Conservation (phyloP, 176 grass and related monocot species). For the Thinopyrum elongatum region DNA sequence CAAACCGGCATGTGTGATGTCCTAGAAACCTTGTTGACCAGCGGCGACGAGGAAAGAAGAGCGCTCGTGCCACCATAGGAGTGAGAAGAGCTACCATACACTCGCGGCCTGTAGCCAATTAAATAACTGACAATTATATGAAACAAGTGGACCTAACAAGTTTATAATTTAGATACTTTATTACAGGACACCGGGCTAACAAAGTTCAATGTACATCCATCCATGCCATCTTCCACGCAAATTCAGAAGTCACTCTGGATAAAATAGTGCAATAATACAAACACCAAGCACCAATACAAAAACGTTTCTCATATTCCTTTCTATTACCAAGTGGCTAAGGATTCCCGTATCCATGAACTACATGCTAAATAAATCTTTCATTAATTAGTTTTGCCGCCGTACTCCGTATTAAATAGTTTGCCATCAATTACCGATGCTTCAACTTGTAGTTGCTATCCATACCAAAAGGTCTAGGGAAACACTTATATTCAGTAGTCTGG, state of each 20-base stretch:
- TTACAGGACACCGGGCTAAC: background rate
- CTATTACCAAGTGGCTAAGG: background rate
- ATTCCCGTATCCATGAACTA: background rate
- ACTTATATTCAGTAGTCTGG: too few relatives aligned
- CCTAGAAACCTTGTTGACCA: too few relatives aligned
- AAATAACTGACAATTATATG: background rate
- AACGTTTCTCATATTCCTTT: background rate
- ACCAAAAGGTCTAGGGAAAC: background rate
- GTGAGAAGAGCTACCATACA: too few relatives aligned
- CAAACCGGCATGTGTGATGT: too few relatives aligned
- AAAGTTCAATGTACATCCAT: background rate
- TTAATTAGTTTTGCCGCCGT: conserved; percentile 22
- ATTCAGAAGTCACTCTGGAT: conserved; percentile 1
- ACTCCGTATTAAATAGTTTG: background rate
- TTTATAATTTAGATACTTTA: background rate
- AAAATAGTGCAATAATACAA: background rate
- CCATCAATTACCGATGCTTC: background rate
- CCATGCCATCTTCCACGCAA: background rate
- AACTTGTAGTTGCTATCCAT: conserved; percentile 31
- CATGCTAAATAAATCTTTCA: background rate
- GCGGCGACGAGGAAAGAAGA: too few relatives aligned
- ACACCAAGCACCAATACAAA: background rate
- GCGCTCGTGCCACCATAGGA: too few relatives aligned
- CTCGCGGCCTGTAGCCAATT: too few relatives aligned
- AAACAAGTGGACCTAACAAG: background rate